Evolutionary conservation across 352 stramenopile species (phyloP), one percentile per base, ranked within the genome.

Genomic region (Phytophthora aleatoria): DNA sequence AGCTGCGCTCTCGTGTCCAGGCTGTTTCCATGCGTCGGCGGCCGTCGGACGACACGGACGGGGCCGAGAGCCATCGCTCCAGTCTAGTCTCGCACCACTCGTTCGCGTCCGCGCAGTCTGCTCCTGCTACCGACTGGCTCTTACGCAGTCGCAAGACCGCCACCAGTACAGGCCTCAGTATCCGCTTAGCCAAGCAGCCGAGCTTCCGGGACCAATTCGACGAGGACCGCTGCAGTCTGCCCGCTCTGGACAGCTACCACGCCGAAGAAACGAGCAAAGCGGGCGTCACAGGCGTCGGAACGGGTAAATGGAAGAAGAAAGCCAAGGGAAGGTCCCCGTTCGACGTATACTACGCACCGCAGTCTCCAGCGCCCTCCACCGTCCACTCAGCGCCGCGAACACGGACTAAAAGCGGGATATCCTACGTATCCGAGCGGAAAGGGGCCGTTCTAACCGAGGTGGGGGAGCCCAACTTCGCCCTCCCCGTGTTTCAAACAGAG

Each of bases 391-490:
- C 38, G 30, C 60, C 62, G 16, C 42, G 51, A 41, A 59, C 59
- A 27, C 52, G 45, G 5, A 64, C 62, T 44, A 67, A 50, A 48
- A 77, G 69, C 28, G 47, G 63, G 2, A 50, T 76, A 16, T 71
- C 69, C 3, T 30, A 58, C 31, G 59, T 76, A 16, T 74, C 65
- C 1, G 74, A 75, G 52, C 66, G 41, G 49, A 87, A 73, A 67
- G 76, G 71, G 20, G 71, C 78, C 5, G 74, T 92, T 8, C 53
- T 92, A 20, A 92, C 83, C 0, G 83, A 92, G 48, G 81, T 92
- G 4, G 79, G 75, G 2, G 78, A 77, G 8, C 57, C 68, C 3
- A 67, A 49, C 30, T 83, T 85, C 48, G 70, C 67, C 8, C 48
- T 90, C 7, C 64, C 77, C 16, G 50, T 86, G 27, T 81, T 81